Conservation (phyloP, 371 early-diverging fungal genomes). For the Syncephalastrum contaminatum region DNA sequence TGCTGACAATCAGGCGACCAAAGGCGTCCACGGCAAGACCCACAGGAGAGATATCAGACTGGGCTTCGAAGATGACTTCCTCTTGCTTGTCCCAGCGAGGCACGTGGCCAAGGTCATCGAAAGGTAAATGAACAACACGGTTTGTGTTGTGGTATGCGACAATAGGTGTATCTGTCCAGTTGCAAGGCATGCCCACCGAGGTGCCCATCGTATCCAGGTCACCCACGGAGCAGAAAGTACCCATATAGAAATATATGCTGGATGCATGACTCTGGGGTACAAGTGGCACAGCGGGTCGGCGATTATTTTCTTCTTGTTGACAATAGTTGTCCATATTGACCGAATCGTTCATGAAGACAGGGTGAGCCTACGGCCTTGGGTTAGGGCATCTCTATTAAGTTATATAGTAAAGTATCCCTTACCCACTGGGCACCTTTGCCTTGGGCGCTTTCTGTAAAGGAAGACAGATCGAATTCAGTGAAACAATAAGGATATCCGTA, state of each 20-base stretch:
- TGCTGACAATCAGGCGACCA: conserved; percentile 39
- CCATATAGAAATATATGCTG: conserved; percentile 38
- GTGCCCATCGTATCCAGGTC: conserved; percentile 28
- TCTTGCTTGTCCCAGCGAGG: conserved; percentile 39
- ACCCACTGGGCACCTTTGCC: conserved; percentile 39
- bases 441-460: conserved; percentile 17
- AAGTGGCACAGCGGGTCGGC: conserved; percentile 28
- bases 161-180: conserved; percentile 48
- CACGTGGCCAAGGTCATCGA: conserved; percentile 44
- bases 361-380: conserved; percentile 24
- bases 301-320: conserved; percentile 22
- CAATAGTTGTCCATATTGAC: conserved; percentile 32
- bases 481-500: conserved; percentile 47
- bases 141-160: conserved; percentile 39
- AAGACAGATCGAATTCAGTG: conserved; percentile 29
- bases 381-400: neutral
- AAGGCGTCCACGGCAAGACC: conserved; percentile 35
- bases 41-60: conserved; percentile 25
- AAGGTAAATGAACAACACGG: conserved; percentile 35
- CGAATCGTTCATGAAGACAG: conserved; percentile 33
- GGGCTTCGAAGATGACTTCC: conserved; percentile 32
- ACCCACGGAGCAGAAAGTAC: conserved; percentile 44
- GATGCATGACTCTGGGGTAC: conserved; percentile 22
- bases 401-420: neutral
- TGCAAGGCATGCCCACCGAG: conserved; percentile 50